These are phyloP conservation scores for Trichoderma semiorbis DNA, from an alignment of 2,329 filamentous ascomycete species.

Conservation along the genomic window DNA sequence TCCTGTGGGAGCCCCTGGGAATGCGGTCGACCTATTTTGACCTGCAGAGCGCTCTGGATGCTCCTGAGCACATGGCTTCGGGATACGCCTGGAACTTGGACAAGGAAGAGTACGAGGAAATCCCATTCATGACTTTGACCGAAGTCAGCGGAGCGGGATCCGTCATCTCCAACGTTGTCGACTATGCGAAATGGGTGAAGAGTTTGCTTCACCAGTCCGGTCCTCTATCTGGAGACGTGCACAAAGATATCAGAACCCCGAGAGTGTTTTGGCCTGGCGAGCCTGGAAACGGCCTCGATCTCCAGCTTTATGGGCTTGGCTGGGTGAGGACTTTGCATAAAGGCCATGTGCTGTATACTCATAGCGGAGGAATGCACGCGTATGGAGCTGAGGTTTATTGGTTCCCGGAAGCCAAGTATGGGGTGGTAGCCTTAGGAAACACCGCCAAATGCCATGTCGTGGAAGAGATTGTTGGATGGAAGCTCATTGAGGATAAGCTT, in stretches of 20 bases:
- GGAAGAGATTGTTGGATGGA: conserved; percentile 26
- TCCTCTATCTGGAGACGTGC: conserved; percentile 26
- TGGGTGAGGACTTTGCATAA: conserved; percentile 29
- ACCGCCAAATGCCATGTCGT: conserved; percentile 38
- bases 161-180: conserved; percentile 44
- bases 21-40: conserved; percentile 44
- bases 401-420: conserved; percentile 33
- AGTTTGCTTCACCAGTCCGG: conserved; percentile 38
- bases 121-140: conserved; percentile 26
- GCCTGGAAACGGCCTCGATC: conserved; percentile 12
- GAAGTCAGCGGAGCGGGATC: conserved; percentile 40
- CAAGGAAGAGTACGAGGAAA: conserved; percentile 22
- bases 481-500: conserved; percentile 32
- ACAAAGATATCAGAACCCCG: conserved; percentile 31
- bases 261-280: conserved; percentile 27
- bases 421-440: conserved; percentile 38
- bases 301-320: conserved; percentile 30
- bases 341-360: conserved; percentile 29
- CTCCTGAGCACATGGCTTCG: conserved; percentile 34
- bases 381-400: conserved; percentile 31
- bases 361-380: conserved; percentile 29
- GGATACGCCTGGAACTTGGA: conserved; percentile 41
- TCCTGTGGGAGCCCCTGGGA: conserved; percentile 44
- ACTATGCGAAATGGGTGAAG: conserved; percentile 51
- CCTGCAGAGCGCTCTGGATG: conserved; percentile 28